Evolutionary conservation across 306 rosid genomes (phyloP), one percentile per base, ranked within the genome.

Genomic region (Purshia tridentata): DNA sequence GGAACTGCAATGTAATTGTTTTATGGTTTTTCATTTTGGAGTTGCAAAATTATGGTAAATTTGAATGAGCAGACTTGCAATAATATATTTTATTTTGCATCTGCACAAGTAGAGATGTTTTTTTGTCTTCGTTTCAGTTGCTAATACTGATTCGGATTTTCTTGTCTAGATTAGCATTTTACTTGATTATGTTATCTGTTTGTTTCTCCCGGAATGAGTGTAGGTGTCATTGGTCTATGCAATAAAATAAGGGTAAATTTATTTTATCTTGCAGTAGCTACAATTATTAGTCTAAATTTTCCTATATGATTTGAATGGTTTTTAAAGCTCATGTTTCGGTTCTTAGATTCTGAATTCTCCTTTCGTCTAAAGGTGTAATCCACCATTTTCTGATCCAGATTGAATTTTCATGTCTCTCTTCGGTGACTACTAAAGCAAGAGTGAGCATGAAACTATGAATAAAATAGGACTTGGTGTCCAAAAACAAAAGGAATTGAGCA

Each of bases 221-320:
- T 40, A 69, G 84, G 74, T 78, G 63, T 78, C 54, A 40, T 67
- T 82, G 81, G 60, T 81, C 79, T 63, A 71, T 76, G 85, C 85
- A 92, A 86, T 88, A 80, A 87, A 67, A 80, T 50, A 45, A 81
- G 75, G 64, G 52, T 73, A 53, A 53, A 51, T 57, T 46, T 80
- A 22, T 9, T 37, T 69, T 74, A 48, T 23, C 37, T 65, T 77
- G 62, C 72, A 42, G 39, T 39, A 56, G 63, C 64, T 64, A 46
- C 58, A 16, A 61, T n/a, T n/a, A 10, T 19, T 63, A 56, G 46
- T 67, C 62, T 51, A 37, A 69, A 11, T n/a, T 48, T 45, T 48
- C 72, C 14, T 9, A 23, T n/a, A n/a, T 18, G 16, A 49, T 18
- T 52, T 6, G 12, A 14, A 16, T 64, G 29, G 29, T 3, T 46